Conservation (phyloP, 2,329 filamentous ascomycete species). For the Cadophora malorum region DNA sequence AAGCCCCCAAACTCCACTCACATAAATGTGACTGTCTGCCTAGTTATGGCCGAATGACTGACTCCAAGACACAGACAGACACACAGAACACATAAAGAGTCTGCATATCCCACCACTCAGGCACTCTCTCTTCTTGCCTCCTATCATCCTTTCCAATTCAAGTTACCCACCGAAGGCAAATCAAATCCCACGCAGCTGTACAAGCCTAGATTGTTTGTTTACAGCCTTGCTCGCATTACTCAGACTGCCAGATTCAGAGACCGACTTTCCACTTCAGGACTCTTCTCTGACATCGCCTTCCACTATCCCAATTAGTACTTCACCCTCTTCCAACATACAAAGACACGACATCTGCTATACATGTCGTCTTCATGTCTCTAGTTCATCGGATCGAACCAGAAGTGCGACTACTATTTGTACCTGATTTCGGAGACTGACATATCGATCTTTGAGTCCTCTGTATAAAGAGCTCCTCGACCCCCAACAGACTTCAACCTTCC, state of each 20-base stretch:
- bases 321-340: constrained; percentile 31
- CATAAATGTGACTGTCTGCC: constrained; percentile 24
- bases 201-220: constrained; percentile 11
- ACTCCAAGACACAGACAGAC: constrained; percentile 15
- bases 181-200: constrained; percentile 29
- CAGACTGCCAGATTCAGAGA: constrained; percentile 18
- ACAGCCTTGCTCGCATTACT: constrained; percentile 23
- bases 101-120: constrained; percentile 32
- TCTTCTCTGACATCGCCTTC: constrained; percentile 14
- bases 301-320: constrained; percentile 28
- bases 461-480: constrained; percentile 28
- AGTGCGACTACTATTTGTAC: constrained; percentile 41
- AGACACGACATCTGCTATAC: constrained; percentile 31
- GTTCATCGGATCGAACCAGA: constrained; percentile 38
- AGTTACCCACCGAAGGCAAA: constrained; percentile 22
- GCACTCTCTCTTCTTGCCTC: constrained; percentile 23
- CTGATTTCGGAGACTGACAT: constrained; percentile 44
- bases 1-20: constrained; percentile 16
- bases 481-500: constrained; percentile 29
- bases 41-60: constrained; percentile 30
- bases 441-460: constrained; percentile 10
- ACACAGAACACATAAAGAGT: constrained; percentile 27
- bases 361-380: constrained; percentile 44
- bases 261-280: constrained; percentile 22
- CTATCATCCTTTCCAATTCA: constrained; percentile 28